phyloP scores from a whole-genome alignment of 176 grass and related monocot genomes.

The Triticum aestivum region DNA sequence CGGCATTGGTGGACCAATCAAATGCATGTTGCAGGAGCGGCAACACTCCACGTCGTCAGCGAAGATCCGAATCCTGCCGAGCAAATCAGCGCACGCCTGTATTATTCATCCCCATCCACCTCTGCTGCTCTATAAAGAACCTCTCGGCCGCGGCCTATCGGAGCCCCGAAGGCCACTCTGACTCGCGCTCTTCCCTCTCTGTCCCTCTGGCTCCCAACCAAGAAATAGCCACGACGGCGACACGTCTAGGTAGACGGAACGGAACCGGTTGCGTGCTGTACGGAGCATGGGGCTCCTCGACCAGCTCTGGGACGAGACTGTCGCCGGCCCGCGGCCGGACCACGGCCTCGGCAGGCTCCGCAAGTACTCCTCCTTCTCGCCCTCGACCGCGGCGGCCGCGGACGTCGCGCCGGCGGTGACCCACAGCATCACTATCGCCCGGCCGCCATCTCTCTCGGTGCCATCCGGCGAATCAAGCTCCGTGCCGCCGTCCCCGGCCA shows the following conservation, averaged over 20 bases:
- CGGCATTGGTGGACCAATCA: too few relatives aligned
- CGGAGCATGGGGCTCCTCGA: slow-evolving; percentile 56
- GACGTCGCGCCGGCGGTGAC: slow-evolving; percentile 30
- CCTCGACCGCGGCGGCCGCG: neutral
- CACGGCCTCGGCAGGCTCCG: slow-evolving; percentile 76
- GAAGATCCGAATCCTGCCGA: neutral
- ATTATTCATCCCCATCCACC: neutral
- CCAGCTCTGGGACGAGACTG: slow-evolving; percentile 93
- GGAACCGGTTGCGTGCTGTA: too few relatives aligned
- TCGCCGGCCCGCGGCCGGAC: slow-evolving; percentile 76
- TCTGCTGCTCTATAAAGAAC: slow-evolving; percentile 31
- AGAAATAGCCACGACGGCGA: too few relatives aligned
- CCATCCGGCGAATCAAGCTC: slow-evolving; percentile 36
- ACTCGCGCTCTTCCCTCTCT: too few relatives aligned
- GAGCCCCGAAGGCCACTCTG: neutral
- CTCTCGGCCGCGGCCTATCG: neutral
- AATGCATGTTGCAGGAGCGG: neutral
- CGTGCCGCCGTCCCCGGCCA: slow-evolving; percentile 55
- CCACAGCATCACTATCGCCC: slow-evolving; percentile 62
- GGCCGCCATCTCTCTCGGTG: slow-evolving; percentile 8
- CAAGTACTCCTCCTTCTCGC: slow-evolving; percentile 62
- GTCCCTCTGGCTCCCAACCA: too few relatives aligned
- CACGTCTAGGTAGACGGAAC: neutral
- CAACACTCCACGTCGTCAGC: neutral
- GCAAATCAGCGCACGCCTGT: slow-evolving; percentile 4